These are phyloP conservation scores for Syzygium syzygioides DNA, from an alignment of 441 rosid genomes.

Conservation along the genomic window DNA sequence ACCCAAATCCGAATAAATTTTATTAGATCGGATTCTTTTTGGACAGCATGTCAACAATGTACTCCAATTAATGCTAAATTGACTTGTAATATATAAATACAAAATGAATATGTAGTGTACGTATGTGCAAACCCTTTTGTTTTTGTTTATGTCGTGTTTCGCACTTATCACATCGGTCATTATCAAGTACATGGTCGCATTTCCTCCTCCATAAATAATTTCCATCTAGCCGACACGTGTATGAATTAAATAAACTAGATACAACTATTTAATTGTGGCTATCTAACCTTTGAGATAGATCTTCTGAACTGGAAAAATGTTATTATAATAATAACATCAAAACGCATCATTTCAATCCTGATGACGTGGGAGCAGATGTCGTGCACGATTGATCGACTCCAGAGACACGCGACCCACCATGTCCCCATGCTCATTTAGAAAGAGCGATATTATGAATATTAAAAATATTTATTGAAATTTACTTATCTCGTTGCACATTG, in stretches of 20 bases:
- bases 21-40: not conserved
- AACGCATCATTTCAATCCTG: too few relatives aligned
- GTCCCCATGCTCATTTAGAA: too few relatives aligned
- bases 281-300: too few relatives aligned
- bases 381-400: too few relatives aligned
- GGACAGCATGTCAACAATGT: not conserved
- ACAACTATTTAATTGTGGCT: too few relatives aligned
- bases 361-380: too few relatives aligned
- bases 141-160: not conserved
- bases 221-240: too few relatives aligned
- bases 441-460: not conserved
- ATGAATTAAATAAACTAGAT: too few relatives aligned
- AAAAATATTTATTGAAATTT: not conserved
- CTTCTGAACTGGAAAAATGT: too few relatives aligned
- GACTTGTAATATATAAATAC: not conserved
- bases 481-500: fast-evolving
- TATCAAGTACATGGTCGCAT: not conserved
- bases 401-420: too few relatives aligned
- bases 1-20: not conserved
- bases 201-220: not conserved
- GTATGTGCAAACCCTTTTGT: not conserved
- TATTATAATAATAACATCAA: too few relatives aligned
- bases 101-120: not conserved
- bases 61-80: not conserved
- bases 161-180: not conserved